A percentile compares a stretch with the other conserved stretches of the same genome.
Conservation (phyloP, 139 green algal genomes). For the Chlorokybus atmophyticus region DNA sequence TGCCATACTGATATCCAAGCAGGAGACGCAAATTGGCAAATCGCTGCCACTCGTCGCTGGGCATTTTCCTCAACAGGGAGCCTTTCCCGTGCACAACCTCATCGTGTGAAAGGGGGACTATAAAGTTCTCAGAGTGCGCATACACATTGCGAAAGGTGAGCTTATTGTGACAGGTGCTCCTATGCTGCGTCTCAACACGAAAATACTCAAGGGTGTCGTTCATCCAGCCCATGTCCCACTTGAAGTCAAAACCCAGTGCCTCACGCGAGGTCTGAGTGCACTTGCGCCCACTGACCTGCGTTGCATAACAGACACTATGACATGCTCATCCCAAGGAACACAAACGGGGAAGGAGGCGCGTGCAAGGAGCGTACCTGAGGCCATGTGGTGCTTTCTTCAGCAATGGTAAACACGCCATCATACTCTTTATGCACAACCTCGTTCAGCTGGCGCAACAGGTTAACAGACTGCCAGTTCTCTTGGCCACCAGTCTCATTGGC, state of each 20-base stretch:
- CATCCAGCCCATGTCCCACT: conserved; percentile 1
- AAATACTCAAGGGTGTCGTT: neutral
- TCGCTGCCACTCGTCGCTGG: neutral
- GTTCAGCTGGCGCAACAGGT: neutral
- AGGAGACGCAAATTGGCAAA: neutral
- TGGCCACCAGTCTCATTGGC: neutral
- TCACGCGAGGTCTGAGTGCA: neutral
- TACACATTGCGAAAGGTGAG: neutral
- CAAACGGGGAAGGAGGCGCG: neutral
- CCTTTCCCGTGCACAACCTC: neutral
- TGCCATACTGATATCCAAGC: neutral
- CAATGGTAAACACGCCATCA: neutral
- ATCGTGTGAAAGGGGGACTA: neutral
- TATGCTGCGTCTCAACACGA: neutral
- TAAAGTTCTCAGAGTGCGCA: neutral
- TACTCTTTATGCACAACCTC: neutral
- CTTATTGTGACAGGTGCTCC: neutral
- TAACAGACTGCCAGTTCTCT: neutral
- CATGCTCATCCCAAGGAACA: neutral
- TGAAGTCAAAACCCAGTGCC: neutral
- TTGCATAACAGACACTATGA: neutral
- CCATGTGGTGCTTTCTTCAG: neutral
- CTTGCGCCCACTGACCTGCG: neutral
- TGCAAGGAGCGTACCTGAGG: neutral
- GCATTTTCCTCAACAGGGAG: neutral